phyloP scores from a whole-genome alignment of 1,139 yeast species.

The Kazachstania sp. region DNA sequence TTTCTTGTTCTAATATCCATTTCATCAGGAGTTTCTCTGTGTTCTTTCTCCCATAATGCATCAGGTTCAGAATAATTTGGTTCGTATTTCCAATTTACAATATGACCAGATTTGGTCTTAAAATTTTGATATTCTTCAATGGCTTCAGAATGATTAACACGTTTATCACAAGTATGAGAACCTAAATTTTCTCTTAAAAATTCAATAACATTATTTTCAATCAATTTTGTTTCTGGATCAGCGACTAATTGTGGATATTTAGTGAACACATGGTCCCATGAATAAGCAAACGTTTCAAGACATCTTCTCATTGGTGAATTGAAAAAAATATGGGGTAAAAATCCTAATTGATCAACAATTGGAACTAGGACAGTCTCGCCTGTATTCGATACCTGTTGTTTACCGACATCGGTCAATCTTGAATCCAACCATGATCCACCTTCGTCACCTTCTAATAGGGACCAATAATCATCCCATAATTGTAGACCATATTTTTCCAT shows the following conservation, averaged over 20 bases:
- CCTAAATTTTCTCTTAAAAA: conserved; percentile 62
- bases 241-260: conserved; percentile 2
- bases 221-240: neutral
- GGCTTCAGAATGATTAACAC: conserved; percentile 30
- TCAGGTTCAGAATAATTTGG: conserved; percentile 43
- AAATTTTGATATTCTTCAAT: conserved; percentile 17
- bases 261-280: conserved; percentile 46
- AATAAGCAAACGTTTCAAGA: conserved; percentile 46
- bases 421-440: conserved; percentile 27
- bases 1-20: conserved; percentile 43
- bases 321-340: conserved; percentile 48
- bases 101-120: conserved; percentile 11
- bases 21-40: conserved; percentile 41
- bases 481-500: conserved; percentile 47
- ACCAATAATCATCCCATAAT: conserved; percentile 55
- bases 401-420: conserved; percentile 48
- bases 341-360: conserved; percentile 38
- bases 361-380: conserved; percentile 38
- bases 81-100: conserved; percentile 37
- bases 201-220: conserved; percentile 31
- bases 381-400: conserved; percentile 41
- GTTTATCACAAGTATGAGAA: conserved; percentile 57
- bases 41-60: conserved; percentile 33
- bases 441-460: conserved; percentile 36
- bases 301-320: conserved; percentile 62